These are phyloP conservation scores for Argentina anserina DNA, from an alignment of 306 rosid genomes.

Conservation along the genomic window DNA sequence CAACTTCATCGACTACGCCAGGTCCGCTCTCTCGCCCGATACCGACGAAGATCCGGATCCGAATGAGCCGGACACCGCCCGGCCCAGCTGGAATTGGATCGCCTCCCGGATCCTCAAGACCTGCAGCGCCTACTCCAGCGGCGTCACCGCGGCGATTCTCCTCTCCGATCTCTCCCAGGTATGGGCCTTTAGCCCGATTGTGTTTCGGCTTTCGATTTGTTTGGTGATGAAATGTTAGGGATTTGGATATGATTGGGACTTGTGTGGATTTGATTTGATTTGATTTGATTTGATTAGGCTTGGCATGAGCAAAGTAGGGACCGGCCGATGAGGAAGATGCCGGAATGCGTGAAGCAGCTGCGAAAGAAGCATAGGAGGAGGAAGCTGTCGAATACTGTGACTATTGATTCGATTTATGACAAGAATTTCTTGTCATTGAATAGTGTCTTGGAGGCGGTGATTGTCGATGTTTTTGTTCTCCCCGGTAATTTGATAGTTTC, in stretches of 20 bases:
- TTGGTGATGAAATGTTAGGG: slow-evolving; percentile 4
- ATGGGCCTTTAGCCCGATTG: not conserved
- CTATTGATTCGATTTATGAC: slow-evolving; percentile 77
- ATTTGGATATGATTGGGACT: not conserved
- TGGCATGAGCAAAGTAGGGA: slow-evolving; percentile 75
- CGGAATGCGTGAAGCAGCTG: slow-evolving; percentile 49
- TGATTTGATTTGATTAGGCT: slow-evolving; percentile 54
- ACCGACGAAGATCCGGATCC: slow-evolving; percentile 33
- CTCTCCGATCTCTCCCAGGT: slow-evolving; percentile 88
- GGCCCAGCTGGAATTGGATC: slow-evolving; percentile 80
- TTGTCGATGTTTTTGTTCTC: slow-evolving; percentile 64
- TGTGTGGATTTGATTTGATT: slow-evolving; percentile 33
- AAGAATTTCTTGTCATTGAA: slow-evolving; percentile 71
- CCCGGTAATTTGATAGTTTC: slow-evolving; percentile 53
- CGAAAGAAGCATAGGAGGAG: slow-evolving; percentile 50
- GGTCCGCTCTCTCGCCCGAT: slow-evolving; percentile 51
- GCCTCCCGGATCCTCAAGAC: slow-evolving; percentile 72
- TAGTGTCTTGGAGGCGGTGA: slow-evolving; percentile 68
- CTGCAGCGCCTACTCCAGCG: slow-evolving; percentile 76
- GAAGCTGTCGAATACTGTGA: slow-evolving; percentile 71
- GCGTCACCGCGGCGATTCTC: slow-evolving; percentile 77
- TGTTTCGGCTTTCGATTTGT: not conserved
- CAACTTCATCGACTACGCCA: slow-evolving; percentile 60
- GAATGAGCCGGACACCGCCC: slow-evolving; percentile 23
- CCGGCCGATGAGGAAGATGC: slow-evolving; percentile 68